phyloP scores from a whole-genome alignment of 2,329 filamentous ascomycete genomes.

The Cercospora sp. region DNA sequence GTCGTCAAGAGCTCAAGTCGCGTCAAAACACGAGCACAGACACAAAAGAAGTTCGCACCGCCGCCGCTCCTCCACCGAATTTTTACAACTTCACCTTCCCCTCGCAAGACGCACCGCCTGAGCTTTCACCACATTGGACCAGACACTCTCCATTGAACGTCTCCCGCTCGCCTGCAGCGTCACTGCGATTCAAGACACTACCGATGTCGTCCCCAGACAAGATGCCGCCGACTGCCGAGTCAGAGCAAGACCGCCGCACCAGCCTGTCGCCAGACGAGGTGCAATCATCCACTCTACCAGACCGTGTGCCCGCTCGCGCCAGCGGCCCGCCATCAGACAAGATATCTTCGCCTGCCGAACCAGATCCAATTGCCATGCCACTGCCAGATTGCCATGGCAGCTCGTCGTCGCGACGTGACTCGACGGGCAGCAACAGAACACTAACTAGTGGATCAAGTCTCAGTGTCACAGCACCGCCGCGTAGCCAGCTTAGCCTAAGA shows the following conservation, averaged over 20 bases:
- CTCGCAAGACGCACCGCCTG: not conserved
- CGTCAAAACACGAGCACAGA: not conserved
- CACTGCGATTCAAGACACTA: not conserved
- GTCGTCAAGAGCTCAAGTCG: not conserved
- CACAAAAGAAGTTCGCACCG: not conserved
- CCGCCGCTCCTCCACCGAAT: not conserved
- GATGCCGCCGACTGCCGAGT: not conserved
- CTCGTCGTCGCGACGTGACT: not conserved
- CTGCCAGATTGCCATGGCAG: not conserved
- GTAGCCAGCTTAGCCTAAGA: not conserved
- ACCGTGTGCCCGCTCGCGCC: not conserved
- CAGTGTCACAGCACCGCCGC: not conserved
- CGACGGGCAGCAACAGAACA: conserved; percentile 4
- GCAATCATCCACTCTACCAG: not conserved
- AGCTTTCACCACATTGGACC: not conserved
- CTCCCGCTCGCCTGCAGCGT: not conserved
- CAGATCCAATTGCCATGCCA: not conserved
- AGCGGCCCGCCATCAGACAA: not conserved
- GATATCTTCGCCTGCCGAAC: not conserved
- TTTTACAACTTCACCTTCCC: not conserved
- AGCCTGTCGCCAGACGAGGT: not conserved
- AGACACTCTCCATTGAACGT: not conserved
- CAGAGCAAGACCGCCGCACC: not conserved
- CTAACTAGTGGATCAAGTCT: not conserved
- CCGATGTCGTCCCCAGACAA: not conserved